Conservation (phyloP, 345 rosid genomes). For the Durio zibethinus region DNA sequence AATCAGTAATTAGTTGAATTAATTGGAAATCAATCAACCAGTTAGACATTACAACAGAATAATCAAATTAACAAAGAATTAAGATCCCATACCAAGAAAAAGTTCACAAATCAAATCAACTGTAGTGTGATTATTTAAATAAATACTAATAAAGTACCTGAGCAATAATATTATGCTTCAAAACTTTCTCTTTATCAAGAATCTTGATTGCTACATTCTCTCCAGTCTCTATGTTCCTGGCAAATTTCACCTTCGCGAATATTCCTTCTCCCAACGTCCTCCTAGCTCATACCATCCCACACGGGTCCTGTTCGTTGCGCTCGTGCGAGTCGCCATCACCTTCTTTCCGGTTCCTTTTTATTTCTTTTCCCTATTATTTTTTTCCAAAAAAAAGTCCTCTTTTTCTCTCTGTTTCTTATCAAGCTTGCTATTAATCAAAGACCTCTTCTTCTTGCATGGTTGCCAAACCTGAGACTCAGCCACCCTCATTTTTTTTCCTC, state of each 20-base stretch:
- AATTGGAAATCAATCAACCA: neutral
- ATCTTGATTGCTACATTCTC: slow-evolving; percentile 89
- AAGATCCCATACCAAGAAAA: neutral
- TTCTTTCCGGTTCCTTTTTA: neutral
- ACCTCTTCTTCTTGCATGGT: slow-evolving; percentile 98
- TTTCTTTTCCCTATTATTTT: neutral
- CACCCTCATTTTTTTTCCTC: slow-evolving; percentile 53
- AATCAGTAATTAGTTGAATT: neutral
- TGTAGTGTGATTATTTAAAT: neutral
- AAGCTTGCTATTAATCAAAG: slow-evolving; percentile 29
- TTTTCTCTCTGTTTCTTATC: neutral
- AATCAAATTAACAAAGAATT: neutral
- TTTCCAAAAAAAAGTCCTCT: too few species aligned
- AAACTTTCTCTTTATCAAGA: slow-evolving; percentile 87
- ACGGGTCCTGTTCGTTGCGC: slow-evolving; percentile 51
- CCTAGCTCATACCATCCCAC: slow-evolving; percentile 92
- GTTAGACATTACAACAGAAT: neutral
- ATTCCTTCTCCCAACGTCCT: slow-evolving; percentile 95
- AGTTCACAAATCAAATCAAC: neutral
- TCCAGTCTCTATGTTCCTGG: slow-evolving; percentile 61
- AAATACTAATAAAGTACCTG: slow-evolving; percentile 55
- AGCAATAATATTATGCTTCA: slow-evolving; percentile 84
- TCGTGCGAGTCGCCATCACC: slow-evolving; percentile 46
- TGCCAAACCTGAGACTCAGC: slow-evolving; percentile 97
- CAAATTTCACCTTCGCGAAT: slow-evolving; percentile 97